phyloP scores from a whole-genome alignment of 352 stramenopile genomes.

The Peronospora farinosa region DNA sequence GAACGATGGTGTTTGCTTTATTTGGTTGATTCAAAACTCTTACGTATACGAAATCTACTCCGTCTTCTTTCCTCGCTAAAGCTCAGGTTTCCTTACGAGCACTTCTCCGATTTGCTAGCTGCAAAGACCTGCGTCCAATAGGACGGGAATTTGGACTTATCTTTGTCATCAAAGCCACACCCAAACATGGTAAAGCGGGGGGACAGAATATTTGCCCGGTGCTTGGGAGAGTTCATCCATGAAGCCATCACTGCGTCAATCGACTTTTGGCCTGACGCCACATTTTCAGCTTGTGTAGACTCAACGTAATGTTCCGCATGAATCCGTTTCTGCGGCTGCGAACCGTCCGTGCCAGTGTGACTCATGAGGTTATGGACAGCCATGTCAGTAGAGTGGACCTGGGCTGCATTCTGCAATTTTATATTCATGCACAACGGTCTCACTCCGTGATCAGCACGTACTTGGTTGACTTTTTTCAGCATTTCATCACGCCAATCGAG shows the following conservation, averaged over 20 bases:
- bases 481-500: conserved; percentile 28
- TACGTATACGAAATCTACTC: conserved; percentile 1
- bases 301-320: conserved; percentile 35
- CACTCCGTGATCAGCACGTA: conserved; percentile 35
- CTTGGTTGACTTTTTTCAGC: conserved; percentile 44
- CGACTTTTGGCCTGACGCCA: conserved; percentile 37
- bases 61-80: background rate
- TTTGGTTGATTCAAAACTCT: background rate
- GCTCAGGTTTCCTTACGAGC: conserved; percentile 7
- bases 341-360: conserved; percentile 43
- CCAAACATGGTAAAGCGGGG: conserved; percentile 33
- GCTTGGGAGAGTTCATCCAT: conserved; percentile 48
- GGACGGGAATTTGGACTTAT: conserved; percentile 30
- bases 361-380: conserved; percentile 43
- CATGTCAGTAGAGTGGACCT: conserved; percentile 39
- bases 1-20: background rate
- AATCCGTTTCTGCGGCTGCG: conserved; percentile 34
- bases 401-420: conserved; percentile 26
- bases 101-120: conserved; percentile 20
- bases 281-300: conserved; percentile 47
- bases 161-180: conserved; percentile 30
- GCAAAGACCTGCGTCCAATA: conserved; percentile 66
- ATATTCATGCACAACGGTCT: conserved; percentile 35
- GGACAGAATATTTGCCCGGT: conserved; percentile 46
- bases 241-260: conserved; percentile 39